phyloP scores from a whole-genome alignment of 176 grass and related monocot species.

The Eremochloa ophiuroides region DNA sequence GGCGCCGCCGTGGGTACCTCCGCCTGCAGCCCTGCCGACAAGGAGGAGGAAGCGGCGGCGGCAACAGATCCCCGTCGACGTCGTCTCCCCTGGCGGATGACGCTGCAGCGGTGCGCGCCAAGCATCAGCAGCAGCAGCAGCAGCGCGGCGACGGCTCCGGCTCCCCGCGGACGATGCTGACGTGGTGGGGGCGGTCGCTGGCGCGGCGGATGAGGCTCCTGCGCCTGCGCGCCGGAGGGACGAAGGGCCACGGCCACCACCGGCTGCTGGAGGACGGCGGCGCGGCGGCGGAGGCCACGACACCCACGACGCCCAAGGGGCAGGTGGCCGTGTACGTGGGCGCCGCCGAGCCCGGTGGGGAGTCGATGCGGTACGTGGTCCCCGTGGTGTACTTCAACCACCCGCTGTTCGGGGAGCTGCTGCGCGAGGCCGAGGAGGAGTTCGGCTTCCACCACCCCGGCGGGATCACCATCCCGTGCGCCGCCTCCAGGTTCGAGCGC shows the following conservation, averaged over 20 bases:
- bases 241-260: not conserved
- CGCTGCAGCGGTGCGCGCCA: not conserved
- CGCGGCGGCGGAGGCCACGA: constrained; percentile 9
- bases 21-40: constrained; percentile 20
- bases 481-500: constrained; percentile 60
- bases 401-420: constrained; percentile 80
- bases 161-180: constrained; percentile 32
- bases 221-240: not conserved
- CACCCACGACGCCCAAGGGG: constrained; percentile 58
- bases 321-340: constrained; percentile 91
- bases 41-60: not conserved
- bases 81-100: not conserved
- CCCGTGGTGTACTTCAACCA: constrained; percentile 98
- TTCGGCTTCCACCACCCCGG: constrained; percentile 88
- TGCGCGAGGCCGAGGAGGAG: constrained; percentile 95
- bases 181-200: constrained; percentile 49
- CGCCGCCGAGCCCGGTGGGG: constrained; percentile 33
- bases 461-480: constrained; percentile 94
- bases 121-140: constrained; percentile 13
- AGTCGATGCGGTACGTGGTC: constrained; percentile 66
- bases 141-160: not conserved
- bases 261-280: constrained; percentile 23
- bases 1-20: constrained; percentile 39
- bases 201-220: constrained; percentile 40
- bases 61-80: not conserved